A percentile compares a stretch with the other conserved stretches of the same genome.
Conservation (phyloP, 2,329 filamentous ascomycete genomes). For the Aspergillus fumigatus region DNA sequence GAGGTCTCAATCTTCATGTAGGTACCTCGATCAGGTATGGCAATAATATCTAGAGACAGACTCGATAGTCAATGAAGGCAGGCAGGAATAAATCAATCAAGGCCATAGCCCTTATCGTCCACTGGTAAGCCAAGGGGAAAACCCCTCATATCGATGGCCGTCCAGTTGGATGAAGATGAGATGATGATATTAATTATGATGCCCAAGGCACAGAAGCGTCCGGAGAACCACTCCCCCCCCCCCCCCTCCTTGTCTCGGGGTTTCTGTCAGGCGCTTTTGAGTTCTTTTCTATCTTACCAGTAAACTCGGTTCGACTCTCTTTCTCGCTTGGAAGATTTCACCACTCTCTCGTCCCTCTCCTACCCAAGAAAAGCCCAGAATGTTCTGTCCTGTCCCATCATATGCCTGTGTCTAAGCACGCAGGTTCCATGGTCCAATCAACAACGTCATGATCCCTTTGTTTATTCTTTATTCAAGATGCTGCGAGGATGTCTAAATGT, state of each 20-base stretch:
- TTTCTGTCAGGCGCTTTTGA: neutral
- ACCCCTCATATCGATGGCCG: neutral
- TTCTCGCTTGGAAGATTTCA: neutral
- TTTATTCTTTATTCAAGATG: conserved; percentile 10
- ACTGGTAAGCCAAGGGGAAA: neutral
- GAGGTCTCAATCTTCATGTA: neutral
- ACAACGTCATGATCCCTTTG: conserved; percentile 7
- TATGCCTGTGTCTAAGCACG: conserved; percentile 4
- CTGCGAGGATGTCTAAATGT: conserved; percentile 11
- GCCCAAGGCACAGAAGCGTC: neutral
- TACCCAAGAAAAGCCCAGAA: conserved; percentile 14
- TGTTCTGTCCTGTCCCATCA: conserved; percentile 9
- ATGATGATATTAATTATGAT: neutral
- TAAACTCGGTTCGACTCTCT: neutral
- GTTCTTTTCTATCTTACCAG: neutral
- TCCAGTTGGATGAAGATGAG: neutral
- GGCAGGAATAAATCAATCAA: neutral
- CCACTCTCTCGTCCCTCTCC: neutral
- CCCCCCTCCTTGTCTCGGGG: neutral
- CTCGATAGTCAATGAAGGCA: neutral
- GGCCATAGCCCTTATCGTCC: neutral
- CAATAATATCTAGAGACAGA: neutral
- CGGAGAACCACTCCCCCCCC: neutral
- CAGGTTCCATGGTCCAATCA: conserved; percentile 13
- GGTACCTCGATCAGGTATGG: neutral